Conservation (phyloP, 768 basidiomycete genomes). For the Ramaria sp. region DNA sequence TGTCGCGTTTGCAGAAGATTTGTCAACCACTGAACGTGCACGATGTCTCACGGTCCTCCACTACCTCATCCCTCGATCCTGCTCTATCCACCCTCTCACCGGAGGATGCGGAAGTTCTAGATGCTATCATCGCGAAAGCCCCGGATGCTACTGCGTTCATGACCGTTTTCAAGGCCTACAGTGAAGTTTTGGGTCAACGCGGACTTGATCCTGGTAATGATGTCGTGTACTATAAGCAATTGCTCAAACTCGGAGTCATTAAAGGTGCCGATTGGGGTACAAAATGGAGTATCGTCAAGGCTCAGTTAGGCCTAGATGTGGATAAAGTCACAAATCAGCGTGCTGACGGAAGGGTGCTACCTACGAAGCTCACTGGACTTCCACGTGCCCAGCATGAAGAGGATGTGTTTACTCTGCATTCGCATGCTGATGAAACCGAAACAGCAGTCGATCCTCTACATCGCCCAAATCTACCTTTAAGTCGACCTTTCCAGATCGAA, state of each 20-base stretch:
- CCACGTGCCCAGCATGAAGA: slow-evolving; percentile 18
- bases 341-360: slow-evolving; percentile 9
- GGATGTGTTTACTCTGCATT: slow-evolving; percentile 33
- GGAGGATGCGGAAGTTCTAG: slow-evolving; percentile 59
- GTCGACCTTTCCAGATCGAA: slow-evolving; percentile 8
- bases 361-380: background rate
- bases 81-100: slow-evolving; percentile 36
- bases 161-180: slow-evolving; percentile 78
- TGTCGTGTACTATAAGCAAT: slow-evolving; percentile 69
- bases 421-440: slow-evolving; percentile 29
- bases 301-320: slow-evolving; percentile 29
- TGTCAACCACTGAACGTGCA: background rate
- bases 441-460: slow-evolving; percentile 7
- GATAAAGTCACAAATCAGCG: slow-evolving; percentile 12
- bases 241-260: slow-evolving; percentile 74
- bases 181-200: slow-evolving; percentile 61
- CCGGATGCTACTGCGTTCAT: slow-evolving; percentile 65
- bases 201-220: slow-evolving; percentile 70
- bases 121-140: slow-evolving; percentile 63
- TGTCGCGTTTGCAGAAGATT: slow-evolving; percentile 3
- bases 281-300: slow-evolving; percentile 70
- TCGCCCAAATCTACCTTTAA: background rate
- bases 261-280: slow-evolving; percentile 73
- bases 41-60: background rate
- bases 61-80: slow-evolving; percentile 5